Base-by-base conservation (phyloP, 371 early-diverging fungal genomes). In the Polyrhizophydium stewartii region DNA sequence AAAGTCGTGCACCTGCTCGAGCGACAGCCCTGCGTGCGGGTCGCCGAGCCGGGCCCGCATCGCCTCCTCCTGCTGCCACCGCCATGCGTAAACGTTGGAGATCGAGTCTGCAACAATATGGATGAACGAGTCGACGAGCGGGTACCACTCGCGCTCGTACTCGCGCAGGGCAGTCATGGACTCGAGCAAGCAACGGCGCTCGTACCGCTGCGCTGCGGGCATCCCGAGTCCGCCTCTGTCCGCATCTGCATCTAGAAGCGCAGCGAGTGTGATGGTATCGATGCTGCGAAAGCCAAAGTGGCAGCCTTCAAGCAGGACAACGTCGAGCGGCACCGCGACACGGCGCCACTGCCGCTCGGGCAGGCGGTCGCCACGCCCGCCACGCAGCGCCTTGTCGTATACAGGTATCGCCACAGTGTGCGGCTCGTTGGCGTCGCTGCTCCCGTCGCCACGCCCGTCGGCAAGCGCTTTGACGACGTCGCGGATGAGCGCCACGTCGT, bases 281-380 rank as follows among this genome's bases (percentile, higher is more conserved):
- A 16, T 17, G 43, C n/a, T 43, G 30, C 84, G 86, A 68, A 94
- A 97, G 0, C 96, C 97, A 21, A 93, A 68, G 61, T 85, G 89
- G 95, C 97, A 97, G 0, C 97, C 97, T 72, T 97, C 97, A 63
- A 96, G 88, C 30, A 97, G 61, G 7, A 97, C 77, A 27, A 96
- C 82, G 62, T 94, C 87, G 37, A 88, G 63, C 0, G 92, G 90
- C 0, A 71, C 73, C 19, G 58, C 38, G 0, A 78, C 76, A 6
- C 27, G 50, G 5, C 66, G 68, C 94, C 93, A 94, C 27, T 83
- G 51, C 1, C 61, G 40, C 30, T 50, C 32, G 1, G 83, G 81
- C 9, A 78, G 31, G 16, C 93, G 85, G 60, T 97, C 96, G 0
- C 97, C 97, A 30, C 80, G 72, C 0, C 97, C 97, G 33, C 72